Conservation (phyloP, 768 basidiomycete species). For the Collybia sp. region DNA sequence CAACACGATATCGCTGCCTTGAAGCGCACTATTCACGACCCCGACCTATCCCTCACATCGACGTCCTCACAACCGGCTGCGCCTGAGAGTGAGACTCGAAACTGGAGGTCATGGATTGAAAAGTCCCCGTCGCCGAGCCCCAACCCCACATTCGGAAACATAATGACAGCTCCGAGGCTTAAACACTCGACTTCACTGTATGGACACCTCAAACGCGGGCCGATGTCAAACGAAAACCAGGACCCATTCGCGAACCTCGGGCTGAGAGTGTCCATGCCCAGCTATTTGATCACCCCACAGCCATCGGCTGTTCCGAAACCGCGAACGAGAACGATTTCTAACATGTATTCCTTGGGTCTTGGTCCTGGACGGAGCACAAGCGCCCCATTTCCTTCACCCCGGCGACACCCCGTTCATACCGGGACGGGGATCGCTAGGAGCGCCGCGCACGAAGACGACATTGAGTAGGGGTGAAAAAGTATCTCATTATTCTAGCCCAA, state of each 20-base stretch:
- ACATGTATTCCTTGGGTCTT: slow-evolving; percentile 62
- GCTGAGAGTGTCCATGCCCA: slow-evolving; percentile 59
- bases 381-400: slow-evolving; percentile 8
- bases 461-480: too few species aligned
- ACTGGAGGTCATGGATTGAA: slow-evolving; percentile 59
- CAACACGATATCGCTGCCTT: slow-evolving; percentile 63
- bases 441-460: too few species aligned
- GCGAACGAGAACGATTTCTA: slow-evolving; percentile 48
- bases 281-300: slow-evolving; percentile 22
- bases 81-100: slow-evolving; percentile 2
- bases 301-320: neutral
- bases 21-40: slow-evolving; percentile 54
- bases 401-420: too few species aligned
- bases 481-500: too few species aligned
- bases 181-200: slow-evolving; percentile 42
- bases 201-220: slow-evolving; percentile 11
- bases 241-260: slow-evolving; percentile 43
- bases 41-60: slow-evolving; percentile 16
- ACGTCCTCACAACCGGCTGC: slow-evolving; percentile 3
- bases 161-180: slow-evolving; percentile 62
- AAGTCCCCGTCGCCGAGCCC: too few species aligned
- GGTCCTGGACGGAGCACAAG: slow-evolving; percentile 38
- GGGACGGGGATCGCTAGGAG: too few species aligned
- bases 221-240: slow-evolving; percentile 8
- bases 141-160: slow-evolving; percentile 62